These are phyloP conservation scores for Puccinia polysora DNA, from an alignment of 1,284 basidiomycete species.

Conservation along the genomic window DNA sequence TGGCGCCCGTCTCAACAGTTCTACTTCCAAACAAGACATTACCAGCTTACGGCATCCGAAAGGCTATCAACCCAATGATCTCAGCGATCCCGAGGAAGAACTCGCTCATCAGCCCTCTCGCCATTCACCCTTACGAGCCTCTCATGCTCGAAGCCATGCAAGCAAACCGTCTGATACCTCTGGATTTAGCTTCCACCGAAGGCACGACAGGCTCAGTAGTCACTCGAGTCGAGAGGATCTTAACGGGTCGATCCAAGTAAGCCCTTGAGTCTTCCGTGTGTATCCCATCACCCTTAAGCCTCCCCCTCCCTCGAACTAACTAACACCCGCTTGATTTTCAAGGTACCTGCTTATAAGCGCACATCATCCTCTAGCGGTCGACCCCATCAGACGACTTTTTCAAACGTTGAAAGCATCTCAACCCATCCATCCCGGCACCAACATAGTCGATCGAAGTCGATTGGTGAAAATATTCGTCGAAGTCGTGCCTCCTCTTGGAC, in stretches of 20 bases:
- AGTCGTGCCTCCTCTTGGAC: slow-evolving; percentile 8
- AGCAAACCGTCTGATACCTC: slow-evolving; percentile 11
- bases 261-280: too few species aligned
- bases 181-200: background rate
- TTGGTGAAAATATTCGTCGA: background rate
- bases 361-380: slow-evolving; percentile 9
- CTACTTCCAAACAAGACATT: slow-evolving; percentile 2
- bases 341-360: background rate
- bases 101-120: background rate
- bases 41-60: background rate
- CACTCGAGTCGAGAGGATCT: slow-evolving; percentile 14
- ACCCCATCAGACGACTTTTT: slow-evolving; percentile 1
- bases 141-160: background rate
- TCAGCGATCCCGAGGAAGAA: slow-evolving; percentile 6
- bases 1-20: background rate
- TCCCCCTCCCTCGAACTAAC: too few species aligned
- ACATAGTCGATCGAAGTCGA: slow-evolving; percentile 9
- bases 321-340: background rate
- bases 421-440: background rate
- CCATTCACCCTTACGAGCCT: background rate
- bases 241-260: too few species aligned
- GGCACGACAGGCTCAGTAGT: background rate
- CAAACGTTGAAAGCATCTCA: background rate
- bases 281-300: too few species aligned
- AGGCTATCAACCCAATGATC: background rate